These are phyloP conservation scores for Penicillium argentinense DNA, from an alignment of 495 filamentous ascomycete genomes.

Conservation along the genomic window DNA sequence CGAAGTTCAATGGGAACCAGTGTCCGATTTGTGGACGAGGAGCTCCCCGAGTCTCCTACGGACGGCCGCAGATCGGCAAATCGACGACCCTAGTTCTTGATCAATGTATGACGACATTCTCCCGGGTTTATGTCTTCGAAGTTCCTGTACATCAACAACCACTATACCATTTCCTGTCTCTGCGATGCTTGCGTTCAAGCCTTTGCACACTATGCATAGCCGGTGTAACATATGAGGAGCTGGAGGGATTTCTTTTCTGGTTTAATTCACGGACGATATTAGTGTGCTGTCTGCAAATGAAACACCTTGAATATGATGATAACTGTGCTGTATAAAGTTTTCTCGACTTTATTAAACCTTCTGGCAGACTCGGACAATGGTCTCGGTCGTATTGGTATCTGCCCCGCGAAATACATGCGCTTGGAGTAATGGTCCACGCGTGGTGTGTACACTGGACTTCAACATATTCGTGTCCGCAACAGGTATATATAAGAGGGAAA, in stretches of 20 bases:
- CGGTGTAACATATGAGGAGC: constrained; percentile 30
- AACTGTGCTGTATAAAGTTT: no score
- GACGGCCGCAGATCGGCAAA: constrained; percentile 40
- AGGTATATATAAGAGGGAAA: no score
- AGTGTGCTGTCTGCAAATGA: constrained; percentile 24
- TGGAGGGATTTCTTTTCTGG: constrained; percentile 12
- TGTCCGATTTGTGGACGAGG: constrained; percentile 47
- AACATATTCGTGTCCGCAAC: no score
- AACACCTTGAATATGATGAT: constrained; percentile 20
- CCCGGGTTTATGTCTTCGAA: neutral
- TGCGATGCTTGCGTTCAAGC: constrained; percentile 14
- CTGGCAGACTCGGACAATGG: no score
- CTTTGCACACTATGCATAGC: constrained; percentile 24
- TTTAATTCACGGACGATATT: constrained; percentile 13
- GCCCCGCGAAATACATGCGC: no score
- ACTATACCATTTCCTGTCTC: constrained; percentile 14
- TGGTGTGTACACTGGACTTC: no score
- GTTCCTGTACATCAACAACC: constrained; percentile 15
- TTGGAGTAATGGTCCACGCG: no score
- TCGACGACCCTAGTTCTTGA: constrained; percentile 30
- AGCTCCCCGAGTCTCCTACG: constrained; percentile 43
- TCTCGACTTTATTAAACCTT: no score
- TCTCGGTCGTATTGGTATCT: no score
- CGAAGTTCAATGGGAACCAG: constrained; percentile 38
- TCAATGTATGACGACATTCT: constrained; percentile 10